phyloP scores from a whole-genome alignment of 495 filamentous ascomycete genomes.

The Penicillium cataractarum region DNA sequence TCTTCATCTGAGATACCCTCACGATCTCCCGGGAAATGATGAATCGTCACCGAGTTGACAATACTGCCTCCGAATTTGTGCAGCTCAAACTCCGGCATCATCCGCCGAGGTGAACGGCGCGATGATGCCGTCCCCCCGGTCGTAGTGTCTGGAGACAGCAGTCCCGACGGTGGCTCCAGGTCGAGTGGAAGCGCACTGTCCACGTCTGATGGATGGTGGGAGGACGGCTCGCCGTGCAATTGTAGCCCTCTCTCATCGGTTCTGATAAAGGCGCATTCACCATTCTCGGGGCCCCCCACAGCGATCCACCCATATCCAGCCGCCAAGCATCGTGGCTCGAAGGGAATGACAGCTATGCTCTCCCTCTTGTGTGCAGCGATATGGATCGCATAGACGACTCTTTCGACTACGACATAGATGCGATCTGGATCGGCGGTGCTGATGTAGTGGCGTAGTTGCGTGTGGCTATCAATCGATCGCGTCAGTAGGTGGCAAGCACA shows the following conservation, averaged over 20 bases:
- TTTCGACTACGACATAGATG: conserved; percentile 80
- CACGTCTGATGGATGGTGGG: conserved; percentile 52
- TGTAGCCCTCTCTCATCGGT: conserved; percentile 48
- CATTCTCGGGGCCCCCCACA: conserved; percentile 78
- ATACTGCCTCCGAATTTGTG: conserved; percentile 60
- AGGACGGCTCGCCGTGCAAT: conserved; percentile 35
- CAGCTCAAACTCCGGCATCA: conserved; percentile 51
- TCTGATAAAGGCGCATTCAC: conserved; percentile 80
- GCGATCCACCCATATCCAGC: conserved; percentile 86
- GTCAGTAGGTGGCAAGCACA: conserved; percentile 14
- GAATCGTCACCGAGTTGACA: conserved; percentile 74
- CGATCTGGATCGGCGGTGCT: conserved; percentile 73
- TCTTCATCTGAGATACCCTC: conserved; percentile 58
- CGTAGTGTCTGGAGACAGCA: conserved; percentile 27
- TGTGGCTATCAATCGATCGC: conserved; percentile 63
- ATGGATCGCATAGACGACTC: conserved; percentile 74
- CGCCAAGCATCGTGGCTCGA: conserved; percentile 81
- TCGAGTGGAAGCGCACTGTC: conserved; percentile 65
- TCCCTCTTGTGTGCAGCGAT: conserved; percentile 71
- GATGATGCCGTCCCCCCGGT: conserved; percentile 34
- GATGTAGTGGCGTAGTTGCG: conserved; percentile 89
- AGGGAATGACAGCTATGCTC: conserved; percentile 76
- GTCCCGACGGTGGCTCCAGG: conserved; percentile 45
- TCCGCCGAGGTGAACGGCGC: conserved; percentile 33
- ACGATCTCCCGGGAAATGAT: conserved; percentile 56